Evolutionary conservation across 2,329 filamentous ascomycete species (phyloP).

Genomic region (Sordariomycetes sp.): DNA sequence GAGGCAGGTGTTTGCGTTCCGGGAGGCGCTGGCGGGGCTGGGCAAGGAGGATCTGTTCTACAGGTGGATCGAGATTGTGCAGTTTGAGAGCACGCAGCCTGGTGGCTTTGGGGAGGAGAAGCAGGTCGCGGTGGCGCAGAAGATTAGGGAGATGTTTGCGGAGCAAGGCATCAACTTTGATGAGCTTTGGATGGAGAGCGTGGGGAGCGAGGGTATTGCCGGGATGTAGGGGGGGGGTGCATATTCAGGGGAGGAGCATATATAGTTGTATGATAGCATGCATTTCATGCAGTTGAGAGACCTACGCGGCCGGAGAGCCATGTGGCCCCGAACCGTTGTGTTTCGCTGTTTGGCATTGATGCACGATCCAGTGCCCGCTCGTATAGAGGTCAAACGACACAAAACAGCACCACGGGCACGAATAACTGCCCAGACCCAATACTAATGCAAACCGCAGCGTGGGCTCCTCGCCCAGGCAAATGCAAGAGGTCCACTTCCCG

Average conservation of each 20-base stretch:
- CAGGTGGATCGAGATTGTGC: conserved; percentile 83
- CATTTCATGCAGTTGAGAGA: neutral
- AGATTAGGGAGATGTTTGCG: conserved; percentile 65
- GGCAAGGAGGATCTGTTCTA: conserved; percentile 86
- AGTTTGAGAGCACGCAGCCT: conserved; percentile 69
- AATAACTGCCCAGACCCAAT: neutral
- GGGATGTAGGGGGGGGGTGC: conserved; percentile 1
- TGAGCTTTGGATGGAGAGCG: conserved; percentile 57
- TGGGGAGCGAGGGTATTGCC: conserved; percentile 17
- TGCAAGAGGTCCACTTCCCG: neutral
- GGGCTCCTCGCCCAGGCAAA: neutral
- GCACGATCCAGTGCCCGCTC: neutral
- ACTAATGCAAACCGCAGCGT: neutral
- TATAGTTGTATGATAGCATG: neutral
- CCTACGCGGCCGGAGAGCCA: neutral
- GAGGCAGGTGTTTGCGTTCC: conserved; percentile 68
- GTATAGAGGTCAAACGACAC: neutral
- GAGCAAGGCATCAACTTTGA: conserved; percentile 72
- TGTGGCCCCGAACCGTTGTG: neutral
- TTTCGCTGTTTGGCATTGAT: neutral
- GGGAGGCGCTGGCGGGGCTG: conserved; percentile 58
- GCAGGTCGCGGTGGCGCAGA: conserved; percentile 57
- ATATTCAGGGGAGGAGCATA: neutral
- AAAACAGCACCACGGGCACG: neutral
- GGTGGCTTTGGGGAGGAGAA: conserved; percentile 66